These are phyloP conservation scores for Suhomyces pyralidae DNA, from an alignment of 805 yeast species.

Conservation along the genomic window DNA sequence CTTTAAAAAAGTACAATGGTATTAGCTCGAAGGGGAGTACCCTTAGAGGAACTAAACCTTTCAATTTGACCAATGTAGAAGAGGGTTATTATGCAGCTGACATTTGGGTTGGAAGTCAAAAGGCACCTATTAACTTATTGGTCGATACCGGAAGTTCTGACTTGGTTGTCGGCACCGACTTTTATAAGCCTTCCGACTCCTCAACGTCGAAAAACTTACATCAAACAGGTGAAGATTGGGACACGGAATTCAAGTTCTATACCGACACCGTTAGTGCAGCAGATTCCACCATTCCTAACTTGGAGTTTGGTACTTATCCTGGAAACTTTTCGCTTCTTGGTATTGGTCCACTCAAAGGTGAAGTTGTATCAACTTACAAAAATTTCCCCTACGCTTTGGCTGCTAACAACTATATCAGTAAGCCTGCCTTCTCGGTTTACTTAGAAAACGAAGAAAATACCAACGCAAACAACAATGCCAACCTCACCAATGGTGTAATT, in stretches of 20 bases:
- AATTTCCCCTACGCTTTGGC: background rate
- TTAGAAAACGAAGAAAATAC: background rate
- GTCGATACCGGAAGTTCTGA: background rate
- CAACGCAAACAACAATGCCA: background rate
- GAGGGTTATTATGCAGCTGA: background rate
- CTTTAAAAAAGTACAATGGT: background rate
- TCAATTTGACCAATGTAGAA: background rate
- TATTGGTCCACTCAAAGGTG: background rate
- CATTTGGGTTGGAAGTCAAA: background rate
- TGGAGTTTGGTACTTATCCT: too few species aligned
- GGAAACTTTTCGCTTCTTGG: background rate
- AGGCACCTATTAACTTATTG: background rate
- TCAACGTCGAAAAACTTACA: background rate
- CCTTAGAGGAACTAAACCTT: background rate
- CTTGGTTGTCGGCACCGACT: background rate
- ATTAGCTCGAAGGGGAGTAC: background rate
- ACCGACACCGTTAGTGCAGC: background rate
- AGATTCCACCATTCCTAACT: background rate
- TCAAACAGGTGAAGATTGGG: background rate
- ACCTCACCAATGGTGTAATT: slow-evolving; percentile 18
- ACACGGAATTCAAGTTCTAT: background rate
- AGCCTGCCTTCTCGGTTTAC: slow-evolving; percentile 1
- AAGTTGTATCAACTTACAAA: background rate
- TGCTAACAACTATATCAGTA: background rate
- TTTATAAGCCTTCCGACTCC: background rate